These are phyloP conservation scores for Russula abietina DNA, from an alignment of 768 basidiomycete species.

Conservation along the genomic window DNA sequence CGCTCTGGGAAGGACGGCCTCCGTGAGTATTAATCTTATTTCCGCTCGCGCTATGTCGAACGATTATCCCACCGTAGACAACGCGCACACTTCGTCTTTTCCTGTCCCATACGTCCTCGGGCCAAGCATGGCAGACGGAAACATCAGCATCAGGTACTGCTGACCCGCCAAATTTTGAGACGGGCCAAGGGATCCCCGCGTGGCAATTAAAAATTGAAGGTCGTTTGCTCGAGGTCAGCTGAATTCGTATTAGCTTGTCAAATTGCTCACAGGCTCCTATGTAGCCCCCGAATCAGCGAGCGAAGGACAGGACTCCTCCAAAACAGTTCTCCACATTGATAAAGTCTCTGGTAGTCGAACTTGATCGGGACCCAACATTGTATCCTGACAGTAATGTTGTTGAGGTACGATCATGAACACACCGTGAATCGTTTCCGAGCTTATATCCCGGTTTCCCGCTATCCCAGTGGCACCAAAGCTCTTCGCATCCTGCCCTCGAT, in stretches of 20 bases:
- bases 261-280: neutral
- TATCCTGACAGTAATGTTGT: conserved; percentile 86
- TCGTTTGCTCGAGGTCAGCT: conserved; percentile 66
- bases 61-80: conserved; percentile 45
- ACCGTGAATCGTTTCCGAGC: neutral
- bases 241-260: neutral
- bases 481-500: conserved; percentile 60
- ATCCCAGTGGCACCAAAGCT: conserved; percentile 55
- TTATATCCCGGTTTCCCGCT: neutral
- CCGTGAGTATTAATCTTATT: conserved; percentile 40
- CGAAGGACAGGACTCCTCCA: conserved; percentile 53
- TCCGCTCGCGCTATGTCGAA: neutral
- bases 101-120: conserved; percentile 79
- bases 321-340: conserved; percentile 85
- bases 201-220: conserved; percentile 89
- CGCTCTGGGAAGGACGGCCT: conserved; percentile 67
- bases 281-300: conserved; percentile 55
- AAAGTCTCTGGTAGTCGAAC: conserved; percentile 76
- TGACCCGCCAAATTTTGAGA: conserved; percentile 57
- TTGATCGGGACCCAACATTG: conserved; percentile 75
- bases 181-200: conserved; percentile 83
- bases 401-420: conserved; percentile 52
- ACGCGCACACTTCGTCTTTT: conserved; percentile 81
- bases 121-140: conserved; percentile 77
- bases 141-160: conserved; percentile 34